Evolutionary conservation across 2,329 filamentous ascomycete species (phyloP), one percentile per base, ranked within the genome.

Genomic region (Clonostachys sp.): DNA sequence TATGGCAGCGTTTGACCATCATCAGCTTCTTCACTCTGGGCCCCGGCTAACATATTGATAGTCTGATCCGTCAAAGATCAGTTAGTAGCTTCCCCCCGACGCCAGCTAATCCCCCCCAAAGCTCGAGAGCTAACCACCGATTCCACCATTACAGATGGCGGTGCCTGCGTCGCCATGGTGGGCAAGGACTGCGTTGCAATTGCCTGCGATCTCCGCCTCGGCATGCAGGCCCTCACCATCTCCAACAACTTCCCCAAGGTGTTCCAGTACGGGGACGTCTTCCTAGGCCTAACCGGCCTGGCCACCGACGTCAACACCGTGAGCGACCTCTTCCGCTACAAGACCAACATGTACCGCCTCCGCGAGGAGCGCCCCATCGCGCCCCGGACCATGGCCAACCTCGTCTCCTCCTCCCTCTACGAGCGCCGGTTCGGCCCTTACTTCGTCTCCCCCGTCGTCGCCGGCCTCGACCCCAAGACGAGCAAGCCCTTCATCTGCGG

Each of bases 191-290:
- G 94, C 72, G 94, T 99, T 52, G 94, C 94, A 72, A 97, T 99
- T 67, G 94, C 94, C 68, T 99, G 94, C 78, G 94, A 99, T 73
- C 89, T 99, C 57, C 92, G 94, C 55, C 89, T 99, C 57, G 94
- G 94, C 62, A 86, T 97, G 65, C 94, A 99, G 76, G 82, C 94
- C 64, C 81, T 99, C 65, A 99, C 94, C 53, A 89, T 99, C 50
- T 96, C 91, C 69, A 99, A 99, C 85, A 94, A 97, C 86, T 97
- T 97, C 80, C 94, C 94, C 76, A 99, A 99, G 80, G 89, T 99
- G 79, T 97, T 97, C 84, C 84, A 87, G 71, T 97, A 95, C 80
- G 91, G 90, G 63, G 89, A 92, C 63, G 89, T 94, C 61, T 96
- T 95, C 73, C 87, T 99, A 35, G 94, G 94, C 48, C 84, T 99